Base-by-base conservation (phyloP, 345 rosid genomes). In the Turritis glabra region DNA sequence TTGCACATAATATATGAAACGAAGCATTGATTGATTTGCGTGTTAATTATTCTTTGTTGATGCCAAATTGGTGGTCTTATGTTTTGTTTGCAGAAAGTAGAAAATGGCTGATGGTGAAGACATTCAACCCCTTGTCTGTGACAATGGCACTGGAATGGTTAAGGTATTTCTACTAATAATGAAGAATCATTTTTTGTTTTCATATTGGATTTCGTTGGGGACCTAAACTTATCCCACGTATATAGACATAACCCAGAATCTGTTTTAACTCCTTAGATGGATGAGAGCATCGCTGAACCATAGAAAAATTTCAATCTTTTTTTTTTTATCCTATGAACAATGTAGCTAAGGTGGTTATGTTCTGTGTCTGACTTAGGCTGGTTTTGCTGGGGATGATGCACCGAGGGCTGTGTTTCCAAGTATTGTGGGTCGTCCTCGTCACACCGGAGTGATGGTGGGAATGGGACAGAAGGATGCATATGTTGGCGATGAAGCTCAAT, bases 361-460 rank as follows among this genome's bases (percentile, higher is more conserved):
- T 74, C 2, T 74, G 59, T 46, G 84, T 84, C 5, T 50, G 90
- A 90, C 48, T 82, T 90, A 91, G 97, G 97, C 97, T 80, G 95
- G 97, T 80, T 91, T 91, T 77, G 97, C 97, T 53, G 97, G 97
- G n/a, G 97, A 91, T 76, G 97, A 91, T 82, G 94, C 94, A 59
- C 94, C 92, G 9, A 75, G 94, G 64, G 97, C 92, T n/a, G 97
- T 91, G 53, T 91, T 91, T 75, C 94, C 97, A 46, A 90, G 97
- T 74, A 90, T 90, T 46, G 91, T 90, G 12, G 96, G 93, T 7
- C 92, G 93, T 65, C 96, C 93, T 8, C 91, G 93, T 64, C 93
- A 90, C 84, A 88, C 96, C 0, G 96, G 96, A 53, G 93, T 90
- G 68, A 88, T 90, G 96, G 87, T 85, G 11, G 89, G 89, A 29